Evolutionary conservation across 2,329 filamentous ascomycete genomes (phyloP), one percentile per base, ranked within the genome.

Genomic region (Akanthomyces lecanii): DNA sequence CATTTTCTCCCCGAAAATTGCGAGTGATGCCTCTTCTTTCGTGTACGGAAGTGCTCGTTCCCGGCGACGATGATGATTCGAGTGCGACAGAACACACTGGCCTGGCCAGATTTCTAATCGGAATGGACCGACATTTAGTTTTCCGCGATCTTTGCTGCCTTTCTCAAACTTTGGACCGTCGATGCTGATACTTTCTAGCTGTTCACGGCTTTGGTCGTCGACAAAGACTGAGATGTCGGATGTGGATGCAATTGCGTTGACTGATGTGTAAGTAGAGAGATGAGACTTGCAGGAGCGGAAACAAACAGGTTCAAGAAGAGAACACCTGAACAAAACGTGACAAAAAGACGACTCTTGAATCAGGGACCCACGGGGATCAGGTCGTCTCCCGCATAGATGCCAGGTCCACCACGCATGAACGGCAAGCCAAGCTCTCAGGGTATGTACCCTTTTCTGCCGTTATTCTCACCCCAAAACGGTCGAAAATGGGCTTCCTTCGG

Each of bases 61-160:
- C 14, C 21, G 4, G 25, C 6, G 25, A 23, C 11, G 25, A 23
- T 44, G 18, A 21, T 16, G 23, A 44, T 7, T 59, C 14, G 21
- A 38, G 51, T 61, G 51, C 48, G 30, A 55, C 14, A 23, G n/a
- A 54, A 28, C 48, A 52, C 28, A 30, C 59, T 61, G 59, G 59
- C 59, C 28, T 44, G 40, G 59, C 59, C 59, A 61, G 59, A 54
- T 61, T 40, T 54, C 30, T 54, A 61, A n/a, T 54, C 59, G 30
- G 21, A 38, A 52, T 54, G 21, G 21, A 21, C 21, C 48, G 50
- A 61, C 59, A 61, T 61, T 42, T 60, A 60, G 57, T 21, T 51
- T 50, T 3, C 45, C 11, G 1, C 36, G 23, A 4, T 42, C 25
- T 7, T 7, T 21, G 23, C 14, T 14, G 16, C 25, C 21, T 23